Evolutionary conservation across 139 green algal genomes (phyloP), one percentile per base, ranked within the genome.

Genomic region (Chlamydomonas asymmetrica): DNA sequence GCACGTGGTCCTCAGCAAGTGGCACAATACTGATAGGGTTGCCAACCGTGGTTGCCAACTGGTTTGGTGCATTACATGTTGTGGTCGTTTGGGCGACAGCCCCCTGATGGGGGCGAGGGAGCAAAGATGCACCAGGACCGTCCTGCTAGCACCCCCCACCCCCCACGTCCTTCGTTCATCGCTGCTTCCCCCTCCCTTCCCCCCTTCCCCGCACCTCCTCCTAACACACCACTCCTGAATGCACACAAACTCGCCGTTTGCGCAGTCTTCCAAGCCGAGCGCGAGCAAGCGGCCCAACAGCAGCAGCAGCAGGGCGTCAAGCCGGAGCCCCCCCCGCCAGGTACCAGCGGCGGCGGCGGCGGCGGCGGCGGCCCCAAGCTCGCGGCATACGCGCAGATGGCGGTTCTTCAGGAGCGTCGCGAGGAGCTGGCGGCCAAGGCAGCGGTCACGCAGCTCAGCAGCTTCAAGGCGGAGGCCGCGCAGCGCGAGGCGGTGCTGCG

Each of bases 401-500:
- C 82, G 27, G 68, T 65, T 23, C 76, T 91, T 52, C 64, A 66
- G 2, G 81, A 70, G 40, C 66, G 71, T 0, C 73, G 65, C 8
- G 69, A 80, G 31, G 52, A 63, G 49, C 45, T 88, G 23, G 74
- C 66, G 23, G 45, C 27, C 35, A 48, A 75, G 59, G 72, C 88
- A 61, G 66, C 70, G 62, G 57, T 39, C 60, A 77, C 59, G 7
- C 74, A 86, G 54, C 70, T 88, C 54, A 50, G 37, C 5, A 3
- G 32, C 6, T 88, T 84, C 64, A 68, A 61, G 45, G 79, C 90
- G 62, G 91, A 97, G 78, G 79, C 75, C 43, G 83, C 78, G 61
- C 73, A 84, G 40, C 82, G 91, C 45, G 80, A 64, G 45, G 70
- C 61, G 3, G 93, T 98, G 69, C 87, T 99, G 65, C 84, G 85